These are phyloP conservation scores for Solanum sejunctum DNA, from an alignment of 257 asterid genomes.

Conservation along the genomic window DNA sequence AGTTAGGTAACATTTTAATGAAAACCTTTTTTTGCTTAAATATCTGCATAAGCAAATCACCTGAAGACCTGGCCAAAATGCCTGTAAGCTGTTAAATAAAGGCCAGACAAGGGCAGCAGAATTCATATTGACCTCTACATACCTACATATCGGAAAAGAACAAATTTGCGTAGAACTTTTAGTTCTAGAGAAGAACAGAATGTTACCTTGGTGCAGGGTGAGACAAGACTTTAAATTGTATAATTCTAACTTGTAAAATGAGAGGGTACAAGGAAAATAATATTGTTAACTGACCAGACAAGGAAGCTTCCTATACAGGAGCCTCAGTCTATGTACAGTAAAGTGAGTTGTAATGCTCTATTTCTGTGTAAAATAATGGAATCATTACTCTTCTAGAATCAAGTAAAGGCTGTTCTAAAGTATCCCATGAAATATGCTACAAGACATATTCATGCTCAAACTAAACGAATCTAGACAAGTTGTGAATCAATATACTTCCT, in stretches of 20 bases:
- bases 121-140: constrained; percentile 97
- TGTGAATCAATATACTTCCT: background rate
- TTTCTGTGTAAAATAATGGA: background rate
- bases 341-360: background rate
- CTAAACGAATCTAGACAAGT: background rate
- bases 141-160: constrained; percentile 32
- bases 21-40: background rate
- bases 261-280: background rate
- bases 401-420: background rate
- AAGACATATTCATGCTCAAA: background rate
- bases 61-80: constrained; percentile 99
- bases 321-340: background rate
- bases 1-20: constrained; percentile 3
- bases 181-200: background rate
- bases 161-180: background rate
- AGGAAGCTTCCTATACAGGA: background rate
- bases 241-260: background rate
- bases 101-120: constrained; percentile 99
- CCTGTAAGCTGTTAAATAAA: constrained; percentile 89
- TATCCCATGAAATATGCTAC: background rate
- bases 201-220: background rate
- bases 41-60: constrained; percentile 17
- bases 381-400: background rate
- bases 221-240: background rate
- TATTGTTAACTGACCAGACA: background rate